phyloP scores from a whole-genome alignment of 805 yeast species.

The Tetrapisispora arboricola region DNA sequence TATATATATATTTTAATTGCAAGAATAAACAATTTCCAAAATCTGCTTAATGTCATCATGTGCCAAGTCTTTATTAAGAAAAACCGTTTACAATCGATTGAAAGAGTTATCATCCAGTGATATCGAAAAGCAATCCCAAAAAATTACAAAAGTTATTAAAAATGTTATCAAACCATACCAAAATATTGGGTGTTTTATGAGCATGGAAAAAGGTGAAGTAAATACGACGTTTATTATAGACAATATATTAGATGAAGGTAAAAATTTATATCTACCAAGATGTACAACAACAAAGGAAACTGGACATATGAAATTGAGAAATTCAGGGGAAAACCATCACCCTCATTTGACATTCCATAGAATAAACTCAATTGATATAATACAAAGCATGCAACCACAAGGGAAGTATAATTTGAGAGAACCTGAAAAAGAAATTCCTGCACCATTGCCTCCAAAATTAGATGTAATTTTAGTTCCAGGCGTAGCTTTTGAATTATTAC shows the following conservation, averaged over 20 bases:
- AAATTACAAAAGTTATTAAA: slow-evolving; percentile 11
- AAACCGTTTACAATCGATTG: slow-evolving; percentile 11
- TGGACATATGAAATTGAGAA: slow-evolving; percentile 21
- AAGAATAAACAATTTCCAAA: too few relatives aligned
- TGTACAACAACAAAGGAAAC: slow-evolving; percentile 31
- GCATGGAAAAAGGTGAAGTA: slow-evolving; percentile 64
- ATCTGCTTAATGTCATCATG: not conserved
- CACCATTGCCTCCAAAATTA: slow-evolving; percentile 29
- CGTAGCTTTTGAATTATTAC: slow-evolving; percentile 47
- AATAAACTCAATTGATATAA: slow-evolving; percentile 34
- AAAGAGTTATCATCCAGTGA: slow-evolving; percentile 9
- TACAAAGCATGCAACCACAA: slow-evolving; percentile 43
- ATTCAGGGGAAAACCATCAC: slow-evolving; percentile 17
- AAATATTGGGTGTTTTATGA: slow-evolving; percentile 59
- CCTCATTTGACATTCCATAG: slow-evolving; percentile 48
- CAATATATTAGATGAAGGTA: slow-evolving; percentile 39
- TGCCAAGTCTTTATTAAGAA: slow-evolving; percentile 18
- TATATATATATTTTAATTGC: too few relatives aligned
- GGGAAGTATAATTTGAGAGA: slow-evolving; percentile 64
- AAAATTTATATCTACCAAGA: slow-evolving; percentile 50
- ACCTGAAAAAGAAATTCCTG: slow-evolving; percentile 35
- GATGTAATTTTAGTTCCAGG: slow-evolving; percentile 81
- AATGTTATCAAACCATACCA: slow-evolving; percentile 7
- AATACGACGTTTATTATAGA: slow-evolving; percentile 47
- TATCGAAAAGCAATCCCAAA: slow-evolving; percentile 18